Evolutionary conservation across 2,329 filamentous ascomycete species (phyloP).

Genomic region (Triangularia verruculosa): DNA sequence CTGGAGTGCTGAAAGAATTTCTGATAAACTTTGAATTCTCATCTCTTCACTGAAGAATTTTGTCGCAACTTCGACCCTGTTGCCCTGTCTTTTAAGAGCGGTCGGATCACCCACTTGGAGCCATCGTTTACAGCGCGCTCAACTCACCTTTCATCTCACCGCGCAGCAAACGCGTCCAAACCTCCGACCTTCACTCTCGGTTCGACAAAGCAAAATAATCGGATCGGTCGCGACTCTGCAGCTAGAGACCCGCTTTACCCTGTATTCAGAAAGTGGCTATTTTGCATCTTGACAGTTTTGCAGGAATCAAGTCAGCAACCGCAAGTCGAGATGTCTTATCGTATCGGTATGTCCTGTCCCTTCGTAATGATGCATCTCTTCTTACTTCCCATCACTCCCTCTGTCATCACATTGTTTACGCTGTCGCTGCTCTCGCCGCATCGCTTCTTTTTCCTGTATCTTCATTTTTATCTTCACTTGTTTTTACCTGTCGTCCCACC

Average conservation of each 20-base stretch:
- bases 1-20: neutral
- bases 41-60: neutral
- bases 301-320: neutral
- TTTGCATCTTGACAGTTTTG: neutral
- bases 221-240: neutral
- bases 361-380: neutral
- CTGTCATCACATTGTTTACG: neutral
- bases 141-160: neutral
- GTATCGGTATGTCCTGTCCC: slow-evolving; percentile 41
- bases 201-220: neutral
- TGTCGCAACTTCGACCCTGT: too few relatives aligned
- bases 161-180: neutral
- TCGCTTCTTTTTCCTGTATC: neutral
- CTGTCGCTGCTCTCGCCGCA: neutral
- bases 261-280: neutral
- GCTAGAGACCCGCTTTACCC: neutral
- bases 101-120: neutral
- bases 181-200: neutral
- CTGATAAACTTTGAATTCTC: too few relatives aligned
- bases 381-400: neutral
- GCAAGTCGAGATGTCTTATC: slow-evolving; percentile 43
- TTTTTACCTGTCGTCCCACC: neutral
- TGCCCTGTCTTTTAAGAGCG: neutral
- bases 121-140: neutral
- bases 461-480: neutral